Percentiles rank a stretch among this genome's conserved stretches.
Conservation (phyloP, 1,139 yeast genomes). For the Hyphopichia wangnamkhiaoensis region DNA sequence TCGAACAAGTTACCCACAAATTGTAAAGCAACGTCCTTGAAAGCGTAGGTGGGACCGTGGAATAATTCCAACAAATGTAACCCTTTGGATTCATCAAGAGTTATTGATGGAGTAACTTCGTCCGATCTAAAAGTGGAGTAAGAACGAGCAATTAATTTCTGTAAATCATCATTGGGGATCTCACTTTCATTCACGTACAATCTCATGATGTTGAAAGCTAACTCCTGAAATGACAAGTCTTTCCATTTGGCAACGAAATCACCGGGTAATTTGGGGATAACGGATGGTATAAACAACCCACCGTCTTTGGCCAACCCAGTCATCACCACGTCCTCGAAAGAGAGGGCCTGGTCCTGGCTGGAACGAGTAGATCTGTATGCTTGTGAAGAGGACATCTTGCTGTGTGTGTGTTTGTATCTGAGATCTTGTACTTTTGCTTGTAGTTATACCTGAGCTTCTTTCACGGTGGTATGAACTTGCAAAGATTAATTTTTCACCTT, state of each 20-base stretch:
- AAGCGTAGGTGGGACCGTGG: conserved; percentile 99
- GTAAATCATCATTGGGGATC: conserved; percentile 70
- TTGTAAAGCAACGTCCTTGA: conserved; percentile 97
- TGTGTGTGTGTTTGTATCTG: not conserved
- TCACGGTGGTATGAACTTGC: too few species aligned
- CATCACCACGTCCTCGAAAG: conserved; percentile 91
- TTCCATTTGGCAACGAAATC: conserved; percentile 70
- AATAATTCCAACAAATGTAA: conserved; percentile 84
- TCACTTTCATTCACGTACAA: conserved; percentile 70
- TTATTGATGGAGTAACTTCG: conserved; percentile 81
- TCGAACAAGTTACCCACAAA: conserved; percentile 96
- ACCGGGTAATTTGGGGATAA: conserved; percentile 67
- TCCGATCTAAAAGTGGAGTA: conserved; percentile 87
- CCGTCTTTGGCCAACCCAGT: conserved; percentile 96
- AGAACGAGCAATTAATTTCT: conserved; percentile 61
- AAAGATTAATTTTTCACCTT: conserved; percentile 6
- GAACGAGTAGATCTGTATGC: conserved; percentile 89
- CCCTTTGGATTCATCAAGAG: conserved; percentile 55
- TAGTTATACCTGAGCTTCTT: too few species aligned
- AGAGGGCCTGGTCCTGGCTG: conserved; percentile 49
- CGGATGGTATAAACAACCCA: conserved; percentile 87
- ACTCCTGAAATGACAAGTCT: conserved; percentile 72
- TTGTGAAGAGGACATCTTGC: conserved; percentile 36
- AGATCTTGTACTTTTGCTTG: not conserved
- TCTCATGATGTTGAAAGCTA: conserved; percentile 85